A percentile compares a stretch with the other conserved stretches of the same genome.
These are phyloP conservation scores for Nemania abortiva DNA, from an alignment of 2,329 filamentous ascomycete species.

Conservation along the genomic window DNA sequence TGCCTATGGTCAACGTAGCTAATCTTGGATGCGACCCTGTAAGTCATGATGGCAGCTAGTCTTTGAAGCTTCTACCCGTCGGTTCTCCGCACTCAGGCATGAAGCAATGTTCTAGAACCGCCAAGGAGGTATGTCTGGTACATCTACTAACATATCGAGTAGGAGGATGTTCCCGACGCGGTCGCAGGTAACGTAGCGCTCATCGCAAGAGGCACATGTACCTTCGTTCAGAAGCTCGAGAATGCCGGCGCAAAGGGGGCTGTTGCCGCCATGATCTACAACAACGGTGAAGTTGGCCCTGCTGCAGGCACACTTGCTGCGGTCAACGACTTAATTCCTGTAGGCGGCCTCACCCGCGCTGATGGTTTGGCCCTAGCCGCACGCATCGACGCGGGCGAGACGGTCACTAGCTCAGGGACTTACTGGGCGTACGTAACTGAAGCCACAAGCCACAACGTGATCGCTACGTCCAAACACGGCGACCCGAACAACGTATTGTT, in stretches of 20 bases:
- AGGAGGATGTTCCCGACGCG: slow-evolving; percentile 61
- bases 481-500: slow-evolving; percentile 70
- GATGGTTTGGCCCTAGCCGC: slow-evolving; percentile 50
- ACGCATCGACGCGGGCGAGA: slow-evolving; percentile 34
- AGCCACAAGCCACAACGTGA: slow-evolving; percentile 63
- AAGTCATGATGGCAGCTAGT: slow-evolving; percentile 13
- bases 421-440: slow-evolving; percentile 47
- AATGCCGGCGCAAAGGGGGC: slow-evolving; percentile 67
- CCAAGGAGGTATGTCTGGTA: not conserved
- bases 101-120: not conserved
- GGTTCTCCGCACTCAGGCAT: not conserved
- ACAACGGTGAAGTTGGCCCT: slow-evolving; percentile 62
- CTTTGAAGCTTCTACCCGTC: not conserved
- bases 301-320: slow-evolving; percentile 65
- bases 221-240: slow-evolving; percentile 67
- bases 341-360: slow-evolving; percentile 60
- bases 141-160: slow-evolving; percentile 23
- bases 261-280: slow-evolving; percentile 67
- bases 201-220: slow-evolving; percentile 66
- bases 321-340: slow-evolving; percentile 58
- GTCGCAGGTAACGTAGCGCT: slow-evolving; percentile 66
- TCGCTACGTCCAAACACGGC: slow-evolving; percentile 69
- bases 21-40: slow-evolving; percentile 62
- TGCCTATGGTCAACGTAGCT: slow-evolving; percentile 58
- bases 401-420: slow-evolving; percentile 40